Conservation (phyloP, 1,284 basidiomycete genomes). For the Polyporus tsugae region DNA sequence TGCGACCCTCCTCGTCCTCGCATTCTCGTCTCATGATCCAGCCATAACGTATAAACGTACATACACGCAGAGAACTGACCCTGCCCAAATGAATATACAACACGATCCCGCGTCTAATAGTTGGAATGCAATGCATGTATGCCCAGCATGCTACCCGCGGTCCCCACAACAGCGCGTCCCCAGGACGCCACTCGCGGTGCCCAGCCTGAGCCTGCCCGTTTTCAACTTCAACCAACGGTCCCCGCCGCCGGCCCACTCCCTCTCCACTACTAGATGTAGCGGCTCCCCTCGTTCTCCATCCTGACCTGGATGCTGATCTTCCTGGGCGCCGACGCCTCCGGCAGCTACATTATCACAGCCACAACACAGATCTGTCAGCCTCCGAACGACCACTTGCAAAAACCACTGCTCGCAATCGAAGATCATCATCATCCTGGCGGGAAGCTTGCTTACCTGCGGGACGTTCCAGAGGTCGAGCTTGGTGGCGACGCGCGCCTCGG, state of each 20-base stretch:
- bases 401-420: no score
- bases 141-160: not conserved
- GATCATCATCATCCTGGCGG: no score
- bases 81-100: not conserved
- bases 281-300: conserved; percentile 6
- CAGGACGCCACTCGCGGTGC: not conserved
- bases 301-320: conserved; percentile 11
- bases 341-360: no score
- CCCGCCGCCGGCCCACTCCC: not conserved
- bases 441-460: conserved; percentile 3
- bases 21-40: no score
- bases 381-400: no score
- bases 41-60: no score
- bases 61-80: not conserved
- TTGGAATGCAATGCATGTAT: not conserved
- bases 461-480: conserved; percentile 17
- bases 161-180: not conserved
- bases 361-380: no score
- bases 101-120: not conserved
- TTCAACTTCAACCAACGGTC: not conserved
- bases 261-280: conserved; percentile 2
- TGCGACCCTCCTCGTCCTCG: no score
- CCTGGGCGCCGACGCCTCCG: not conserved
- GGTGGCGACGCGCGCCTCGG: conserved; percentile 11
- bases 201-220: not conserved